Percentiles rank a stretch among this genome's conserved stretches.
phyloP scores from a whole-genome alignment of 805 yeast genomes.

The Cyberlindnera samutprakarnensis region DNA sequence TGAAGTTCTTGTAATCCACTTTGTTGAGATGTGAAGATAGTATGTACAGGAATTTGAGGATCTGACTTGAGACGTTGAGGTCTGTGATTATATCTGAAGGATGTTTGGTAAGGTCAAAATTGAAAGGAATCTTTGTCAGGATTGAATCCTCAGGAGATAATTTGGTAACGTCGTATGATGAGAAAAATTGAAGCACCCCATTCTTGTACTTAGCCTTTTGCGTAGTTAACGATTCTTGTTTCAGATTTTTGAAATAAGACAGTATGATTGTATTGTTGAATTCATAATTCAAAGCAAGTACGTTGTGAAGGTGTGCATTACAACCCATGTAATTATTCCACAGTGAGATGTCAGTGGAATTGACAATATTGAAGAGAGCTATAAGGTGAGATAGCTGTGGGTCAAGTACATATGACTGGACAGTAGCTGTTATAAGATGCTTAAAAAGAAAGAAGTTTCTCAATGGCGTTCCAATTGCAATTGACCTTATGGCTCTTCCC shows the following conservation, averaged over 20 bases:
- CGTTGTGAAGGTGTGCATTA: slow-evolving; percentile 11
- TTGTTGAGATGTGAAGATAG: slow-evolving; percentile 27
- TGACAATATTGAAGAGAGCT: slow-evolving; percentile 16
- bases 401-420: slow-evolving; percentile 28
- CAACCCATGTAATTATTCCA: slow-evolving; percentile 12
- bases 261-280: slow-evolving; percentile 16
- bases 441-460: slow-evolving; percentile 48
- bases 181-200: slow-evolving; percentile 18
- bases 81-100: slow-evolving; percentile 17
- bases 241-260: slow-evolving; percentile 17
- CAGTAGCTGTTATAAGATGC: slow-evolving; percentile 47
- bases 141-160: slow-evolving; percentile 25
- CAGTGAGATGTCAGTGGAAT: slow-evolving; percentile 16
- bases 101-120: slow-evolving; percentile 16
- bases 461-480: slow-evolving; percentile 50
- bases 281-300: slow-evolving; percentile 14
- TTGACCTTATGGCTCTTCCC: slow-evolving; percentile 53
- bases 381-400: slow-evolving; percentile 14
- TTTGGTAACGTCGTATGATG: slow-evolving; percentile 24
- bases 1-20: slow-evolving; percentile 33
- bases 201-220: slow-evolving; percentile 15
- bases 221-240: slow-evolving; percentile 6
- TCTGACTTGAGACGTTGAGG: slow-evolving; percentile 16
- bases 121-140: slow-evolving; percentile 26
- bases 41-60: slow-evolving; percentile 25